Base-by-base conservation (phyloP, 2,329 filamentous ascomycete species). In the Colletotrichum cordylinicola region DNA sequence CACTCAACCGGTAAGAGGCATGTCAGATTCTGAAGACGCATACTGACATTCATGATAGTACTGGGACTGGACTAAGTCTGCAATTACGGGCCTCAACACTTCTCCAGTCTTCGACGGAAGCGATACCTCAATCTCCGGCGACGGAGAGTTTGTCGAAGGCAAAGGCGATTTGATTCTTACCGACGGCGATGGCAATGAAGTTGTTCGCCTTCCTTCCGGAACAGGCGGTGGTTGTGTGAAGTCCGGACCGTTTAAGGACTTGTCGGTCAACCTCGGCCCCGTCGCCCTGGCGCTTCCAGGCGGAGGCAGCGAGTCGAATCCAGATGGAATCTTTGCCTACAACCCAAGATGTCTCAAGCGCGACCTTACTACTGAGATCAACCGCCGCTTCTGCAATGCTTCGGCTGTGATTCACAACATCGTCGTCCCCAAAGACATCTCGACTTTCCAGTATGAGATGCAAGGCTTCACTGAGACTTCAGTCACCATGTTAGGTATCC, bases 191-290 rank as follows among this genome's bases (percentile, higher is more conserved):
- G 78, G 79, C 2, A 77, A 82, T 10, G 79, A 78, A n/a, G 70
- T 79, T 1, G 39, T 81, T 27, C 77, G 78, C 39, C 78, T 89
- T 12, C 86, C 88, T 1, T 83, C 88, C 1, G 90, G 89, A 8
- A 84, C 83, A 4, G 91, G 91, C 9, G 90, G 91, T 60, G 91
- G 90, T 27, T 92, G 90, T 79, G 84, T 92, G 8, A 84, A 81
- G 15, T 84, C 82, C 0, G 90, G 90, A 0, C 90, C 90, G 1
- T 86, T 91, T n/a, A 81, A 80, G 35, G 82, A 86, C 77, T 83
- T 86, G 78, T 82, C 75, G 1, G 83, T 88, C 65, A 87, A 85
- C 74, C 79, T 87, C 2, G 86, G 86, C 1, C 86, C 86, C 13
- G 80, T 83, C 12, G 79, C 80, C 9, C 81, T 82, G 18, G 78